Conservation (phyloP, 441 rosid genomes). For the Biscutella laevigata region DNA sequence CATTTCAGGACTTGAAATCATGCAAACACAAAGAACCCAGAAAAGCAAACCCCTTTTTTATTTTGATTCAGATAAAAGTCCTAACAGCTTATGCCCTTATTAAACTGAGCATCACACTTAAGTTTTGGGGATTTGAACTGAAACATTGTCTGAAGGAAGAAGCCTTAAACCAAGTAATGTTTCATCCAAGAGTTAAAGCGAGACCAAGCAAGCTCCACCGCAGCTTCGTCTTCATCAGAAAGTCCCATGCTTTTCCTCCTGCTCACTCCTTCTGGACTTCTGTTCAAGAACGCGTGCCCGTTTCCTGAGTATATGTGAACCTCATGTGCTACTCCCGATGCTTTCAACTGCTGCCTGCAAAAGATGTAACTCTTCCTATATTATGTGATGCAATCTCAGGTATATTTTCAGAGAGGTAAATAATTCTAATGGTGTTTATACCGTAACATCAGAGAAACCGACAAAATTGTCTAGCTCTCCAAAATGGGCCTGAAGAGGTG, state of each 20-base stretch:
- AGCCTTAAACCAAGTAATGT: constrained; percentile 31
- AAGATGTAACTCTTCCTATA: background rate
- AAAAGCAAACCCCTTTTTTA: background rate
- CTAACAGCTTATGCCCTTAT: background rate
- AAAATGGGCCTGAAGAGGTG: constrained; percentile 85
- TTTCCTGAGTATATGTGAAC: constrained; percentile 71
- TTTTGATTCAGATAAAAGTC: constrained; percentile 4
- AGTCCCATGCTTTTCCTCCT: constrained; percentile 82
- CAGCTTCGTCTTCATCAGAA: constrained; percentile 70
- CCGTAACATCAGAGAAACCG: constrained; percentile 80
- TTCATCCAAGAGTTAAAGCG: constrained; percentile 84
- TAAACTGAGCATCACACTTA: constrained; percentile 4
- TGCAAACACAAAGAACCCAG: too few relatives aligned
- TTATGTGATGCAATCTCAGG: background rate
- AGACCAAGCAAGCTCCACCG: constrained; percentile 84
- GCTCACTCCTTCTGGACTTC: constrained; percentile 59
- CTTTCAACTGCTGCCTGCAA: constrained; percentile 78
- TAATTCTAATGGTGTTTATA: constrained; percentile 25
- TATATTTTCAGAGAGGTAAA: background rate
- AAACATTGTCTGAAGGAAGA: background rate
- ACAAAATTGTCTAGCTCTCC: constrained; percentile 82
- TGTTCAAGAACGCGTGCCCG: constrained; percentile 76
- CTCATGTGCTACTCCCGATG: constrained; percentile 62
- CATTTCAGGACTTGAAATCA: too few relatives aligned
- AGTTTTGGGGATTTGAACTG: background rate